phyloP scores from a whole-genome alignment of 2,329 filamentous ascomycete genomes.

The Fusarium haematococcum region DNA sequence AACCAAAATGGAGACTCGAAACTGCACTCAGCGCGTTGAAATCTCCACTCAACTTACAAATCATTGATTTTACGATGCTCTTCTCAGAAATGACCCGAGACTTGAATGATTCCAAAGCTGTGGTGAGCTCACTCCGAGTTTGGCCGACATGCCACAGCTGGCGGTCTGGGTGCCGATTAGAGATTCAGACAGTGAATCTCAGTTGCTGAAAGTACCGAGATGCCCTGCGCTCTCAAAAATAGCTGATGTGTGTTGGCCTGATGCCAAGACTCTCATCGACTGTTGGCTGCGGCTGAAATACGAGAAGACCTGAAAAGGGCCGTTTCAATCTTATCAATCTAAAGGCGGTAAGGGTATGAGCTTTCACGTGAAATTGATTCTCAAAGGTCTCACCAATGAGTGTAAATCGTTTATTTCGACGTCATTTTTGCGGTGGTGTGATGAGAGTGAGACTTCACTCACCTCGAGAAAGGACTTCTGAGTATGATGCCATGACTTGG shows the following conservation, averaged over 20 bases:
- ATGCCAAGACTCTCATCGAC: not conserved
- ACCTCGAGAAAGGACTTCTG: not conserved
- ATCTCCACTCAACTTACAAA: not conserved
- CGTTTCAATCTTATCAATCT: not conserved
- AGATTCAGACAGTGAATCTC: not conserved
- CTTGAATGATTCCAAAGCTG: not conserved
- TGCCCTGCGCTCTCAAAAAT: not conserved
- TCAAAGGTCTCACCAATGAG: not conserved
- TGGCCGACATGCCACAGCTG: not conserved
- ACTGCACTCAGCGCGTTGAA: not conserved
- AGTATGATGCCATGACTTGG: too few relatives aligned
- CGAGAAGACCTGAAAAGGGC: not conserved
- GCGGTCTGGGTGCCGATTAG: not conserved
- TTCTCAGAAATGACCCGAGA: not conserved
- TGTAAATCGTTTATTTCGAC: not conserved
- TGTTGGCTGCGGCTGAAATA: not conserved
- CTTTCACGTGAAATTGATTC: not conserved
- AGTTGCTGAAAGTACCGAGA: not conserved
- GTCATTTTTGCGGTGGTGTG: not conserved
- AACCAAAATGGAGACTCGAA: not conserved
- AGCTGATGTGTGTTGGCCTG: not conserved
- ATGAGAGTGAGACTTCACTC: not conserved
- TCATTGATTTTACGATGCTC: not conserved
- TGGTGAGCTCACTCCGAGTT: not conserved
- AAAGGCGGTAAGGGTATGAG: not conserved